Evolutionary conservation across 805 yeast species (phyloP).

Genomic region (Spathaspora girioi): DNA sequence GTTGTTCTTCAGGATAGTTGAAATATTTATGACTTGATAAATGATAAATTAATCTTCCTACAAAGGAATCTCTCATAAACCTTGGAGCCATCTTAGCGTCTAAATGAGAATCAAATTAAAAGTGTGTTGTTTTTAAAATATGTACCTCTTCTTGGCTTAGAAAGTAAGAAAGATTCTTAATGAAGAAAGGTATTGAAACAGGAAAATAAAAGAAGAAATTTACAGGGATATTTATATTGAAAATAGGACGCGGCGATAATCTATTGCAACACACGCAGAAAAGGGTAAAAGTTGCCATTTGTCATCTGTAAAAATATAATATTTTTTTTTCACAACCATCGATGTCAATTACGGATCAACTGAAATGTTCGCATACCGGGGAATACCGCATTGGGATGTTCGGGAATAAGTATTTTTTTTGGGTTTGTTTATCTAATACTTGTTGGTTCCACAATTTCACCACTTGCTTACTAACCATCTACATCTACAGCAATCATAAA

Average conservation of each 20-base stretch:
- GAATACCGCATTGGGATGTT: not conserved
- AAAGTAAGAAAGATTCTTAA: not conserved
- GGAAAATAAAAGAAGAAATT: not conserved
- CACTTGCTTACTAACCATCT: not conserved
- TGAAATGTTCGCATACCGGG: not conserved
- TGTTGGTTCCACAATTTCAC: not conserved
- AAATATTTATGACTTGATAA: constrained; percentile 22
- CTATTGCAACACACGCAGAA: not conserved
- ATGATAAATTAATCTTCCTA: constrained; percentile 25
- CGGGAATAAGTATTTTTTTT: not conserved
- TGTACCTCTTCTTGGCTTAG: not conserved
- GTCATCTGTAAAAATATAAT: not conserved
- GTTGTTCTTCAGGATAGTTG: constrained; percentile 23
- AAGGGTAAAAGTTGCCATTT: not conserved
- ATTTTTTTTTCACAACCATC: not conserved
- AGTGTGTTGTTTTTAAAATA: not conserved
- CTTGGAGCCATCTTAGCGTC: constrained; percentile 4
- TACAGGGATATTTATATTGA: not conserved
- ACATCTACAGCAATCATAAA: not conserved
- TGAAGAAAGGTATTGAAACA: not conserved
- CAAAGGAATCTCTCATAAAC: constrained; percentile 28
- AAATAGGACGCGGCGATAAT: not conserved
- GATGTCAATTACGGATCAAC: not conserved
- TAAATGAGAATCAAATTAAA: not conserved
- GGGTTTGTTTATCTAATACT: not conserved